Evolutionary conservation across 345 rosid genomes (phyloP).

Genomic region (Salix purpurea): DNA sequence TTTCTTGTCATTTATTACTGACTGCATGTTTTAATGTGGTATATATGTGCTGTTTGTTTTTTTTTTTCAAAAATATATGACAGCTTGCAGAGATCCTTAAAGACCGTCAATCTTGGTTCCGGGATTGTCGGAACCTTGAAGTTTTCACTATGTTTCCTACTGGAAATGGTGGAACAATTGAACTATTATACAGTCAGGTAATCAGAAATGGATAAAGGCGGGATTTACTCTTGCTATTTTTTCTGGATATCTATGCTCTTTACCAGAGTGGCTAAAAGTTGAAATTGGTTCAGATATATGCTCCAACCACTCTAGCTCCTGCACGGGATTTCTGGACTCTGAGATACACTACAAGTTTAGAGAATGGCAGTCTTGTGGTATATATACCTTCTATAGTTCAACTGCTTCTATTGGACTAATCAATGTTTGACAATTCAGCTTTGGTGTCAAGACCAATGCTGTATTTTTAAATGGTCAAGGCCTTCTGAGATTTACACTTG

Average conservation of each 20-base stretch:
- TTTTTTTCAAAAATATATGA: constrained; percentile 4
- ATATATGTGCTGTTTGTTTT: neutral
- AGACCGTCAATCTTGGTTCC: constrained; percentile 97
- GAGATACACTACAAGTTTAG: constrained; percentile 85
- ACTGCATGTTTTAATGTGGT: neutral
- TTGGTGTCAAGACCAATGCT: neutral
- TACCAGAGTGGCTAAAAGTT: neutral
- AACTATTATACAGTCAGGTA: constrained; percentile 93
- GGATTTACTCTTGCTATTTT: constrained; percentile 9
- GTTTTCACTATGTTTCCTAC: constrained; percentile 95
- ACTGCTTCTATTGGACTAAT: neutral
- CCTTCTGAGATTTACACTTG: neutral
- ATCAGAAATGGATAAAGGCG: neutral
- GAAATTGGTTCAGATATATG: constrained; percentile 59
- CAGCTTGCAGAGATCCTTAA: constrained; percentile 98
- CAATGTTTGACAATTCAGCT: neutral
- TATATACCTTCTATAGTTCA: constrained; percentile 10
- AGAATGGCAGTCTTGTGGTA: constrained; percentile 99
- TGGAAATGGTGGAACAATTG: constrained; percentile 91
- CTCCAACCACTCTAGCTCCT: constrained; percentile 97
- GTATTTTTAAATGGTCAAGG: neutral
- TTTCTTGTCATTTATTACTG: neutral
- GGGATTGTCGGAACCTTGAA: constrained; percentile 98
- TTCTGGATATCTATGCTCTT: neutral
- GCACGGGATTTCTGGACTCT: constrained; percentile 99